Evolutionary conservation across 805 yeast genomes (phyloP).

Genomic region (Myxozyma kluyveri): DNA sequence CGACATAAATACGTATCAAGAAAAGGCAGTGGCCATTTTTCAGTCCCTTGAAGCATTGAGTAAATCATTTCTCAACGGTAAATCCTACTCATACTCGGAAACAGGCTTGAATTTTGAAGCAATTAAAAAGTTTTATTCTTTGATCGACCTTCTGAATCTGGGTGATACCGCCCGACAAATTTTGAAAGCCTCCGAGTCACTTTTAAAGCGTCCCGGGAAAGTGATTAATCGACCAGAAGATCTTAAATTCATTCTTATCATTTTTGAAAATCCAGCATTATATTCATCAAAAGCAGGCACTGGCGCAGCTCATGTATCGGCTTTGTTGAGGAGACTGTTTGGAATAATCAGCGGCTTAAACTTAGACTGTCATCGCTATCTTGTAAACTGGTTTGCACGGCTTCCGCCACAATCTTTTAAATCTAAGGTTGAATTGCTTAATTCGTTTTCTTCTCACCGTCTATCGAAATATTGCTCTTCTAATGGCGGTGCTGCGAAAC

Average conservation of each 20-base stretch:
- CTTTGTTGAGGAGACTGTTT: slow-evolving; percentile 57
- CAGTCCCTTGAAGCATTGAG: slow-evolving; percentile 50
- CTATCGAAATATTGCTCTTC: slow-evolving; percentile 42
- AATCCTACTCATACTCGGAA: slow-evolving; percentile 43
- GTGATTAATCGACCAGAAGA: slow-evolving; percentile 44
- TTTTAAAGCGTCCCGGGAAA: slow-evolving; percentile 52
- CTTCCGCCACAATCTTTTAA: slow-evolving; percentile 46
- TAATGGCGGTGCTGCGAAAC: slow-evolving; percentile 24
- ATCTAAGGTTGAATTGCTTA: slow-evolving; percentile 61
- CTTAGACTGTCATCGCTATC: slow-evolving; percentile 41
- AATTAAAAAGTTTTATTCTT: slow-evolving; percentile 46
- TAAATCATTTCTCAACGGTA: slow-evolving; percentile 49
- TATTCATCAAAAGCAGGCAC: slow-evolving; percentile 41
- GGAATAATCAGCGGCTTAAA: slow-evolving; percentile 63
- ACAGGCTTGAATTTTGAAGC: slow-evolving; percentile 53
- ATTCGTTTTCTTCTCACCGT: slow-evolving; percentile 75
- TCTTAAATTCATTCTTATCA: slow-evolving; percentile 59
- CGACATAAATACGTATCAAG: slow-evolving; percentile 44
- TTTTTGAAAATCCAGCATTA: slow-evolving; percentile 62
- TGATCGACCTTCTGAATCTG: slow-evolving; percentile 56
- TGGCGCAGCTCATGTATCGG: slow-evolving; percentile 55
- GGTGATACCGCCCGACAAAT: slow-evolving; percentile 55
- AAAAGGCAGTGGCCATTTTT: slow-evolving; percentile 48
- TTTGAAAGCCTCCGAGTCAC: slow-evolving; percentile 49
- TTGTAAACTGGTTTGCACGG: slow-evolving; percentile 58